phyloP scores from a whole-genome alignment of 208 protist genomes.

The Leishmania major region DNA sequence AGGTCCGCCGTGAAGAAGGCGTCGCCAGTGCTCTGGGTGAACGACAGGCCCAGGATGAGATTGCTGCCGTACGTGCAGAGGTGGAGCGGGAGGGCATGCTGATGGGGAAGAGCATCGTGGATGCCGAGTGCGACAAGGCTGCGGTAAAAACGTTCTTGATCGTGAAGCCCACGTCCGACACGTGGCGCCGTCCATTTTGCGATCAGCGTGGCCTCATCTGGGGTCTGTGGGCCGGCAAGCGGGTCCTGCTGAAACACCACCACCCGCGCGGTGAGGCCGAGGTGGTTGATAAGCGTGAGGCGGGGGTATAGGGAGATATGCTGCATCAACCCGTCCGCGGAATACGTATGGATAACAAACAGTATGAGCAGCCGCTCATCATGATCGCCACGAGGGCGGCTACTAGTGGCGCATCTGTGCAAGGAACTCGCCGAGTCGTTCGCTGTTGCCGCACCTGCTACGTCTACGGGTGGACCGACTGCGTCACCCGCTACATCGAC shows the following conservation, averaged over 20 bases:
- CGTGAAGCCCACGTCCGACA: conserved; percentile 19
- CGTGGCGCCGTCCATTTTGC: conserved; percentile 38
- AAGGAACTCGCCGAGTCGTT: not conserved
- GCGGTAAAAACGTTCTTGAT: conserved; percentile 33
- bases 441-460: not conserved
- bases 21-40: conserved; percentile 71
- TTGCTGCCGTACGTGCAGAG: conserved; percentile 62
- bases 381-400: conserved; percentile 7
- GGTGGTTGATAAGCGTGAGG: conserved; percentile 72
- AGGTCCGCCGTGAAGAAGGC: conserved; percentile 43
- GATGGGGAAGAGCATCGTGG: conserved; percentile 61
- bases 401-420: not conserved
- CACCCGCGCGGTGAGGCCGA: conserved; percentile 62
- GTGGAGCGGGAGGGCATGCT: conserved; percentile 49
- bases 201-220: conserved; percentile 34
- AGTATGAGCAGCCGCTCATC: conserved; percentile 56
- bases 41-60: conserved; percentile 55
- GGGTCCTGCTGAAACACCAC: conserved; percentile 63
- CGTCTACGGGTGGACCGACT: not conserved
- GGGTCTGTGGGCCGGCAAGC: conserved; percentile 44
- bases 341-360: conserved; percentile 53
- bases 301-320: conserved; percentile 69
- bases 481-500: not conserved
- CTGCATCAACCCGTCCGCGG: conserved; percentile 47
- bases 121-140: conserved; percentile 55